A percentile compares a stretch with the other conserved stretches of the same genome.
phyloP scores from a whole-genome alignment of 371 early-diverging fungal genomes.

The Apophysomyces variabilis region DNA sequence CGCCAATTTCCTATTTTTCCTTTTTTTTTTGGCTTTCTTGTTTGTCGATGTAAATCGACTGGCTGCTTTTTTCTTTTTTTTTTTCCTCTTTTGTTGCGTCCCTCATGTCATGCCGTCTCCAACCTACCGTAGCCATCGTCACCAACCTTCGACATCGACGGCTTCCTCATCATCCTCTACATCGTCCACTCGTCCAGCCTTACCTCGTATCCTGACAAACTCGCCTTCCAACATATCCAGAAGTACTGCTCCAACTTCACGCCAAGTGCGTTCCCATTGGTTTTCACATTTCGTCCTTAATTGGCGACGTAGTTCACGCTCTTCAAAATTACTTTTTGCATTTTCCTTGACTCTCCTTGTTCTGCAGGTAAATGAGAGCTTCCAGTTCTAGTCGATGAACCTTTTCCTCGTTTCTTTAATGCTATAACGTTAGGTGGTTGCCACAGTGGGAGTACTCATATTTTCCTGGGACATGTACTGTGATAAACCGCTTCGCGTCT shows the following conservation, averaged over 20 bases:
- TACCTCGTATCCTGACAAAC: conserved; percentile 49
- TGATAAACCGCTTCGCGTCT: conserved; percentile 51
- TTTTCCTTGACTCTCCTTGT: conserved; percentile 41
- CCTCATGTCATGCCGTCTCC: conserved; percentile 19
- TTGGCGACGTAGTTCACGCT: conserved; percentile 52
- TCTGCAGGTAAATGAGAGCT: conserved; percentile 29
- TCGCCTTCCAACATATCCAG: conserved; percentile 51
- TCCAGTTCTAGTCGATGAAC: neutral
- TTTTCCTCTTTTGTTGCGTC: conserved; percentile 6
- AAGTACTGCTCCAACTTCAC: conserved; percentile 49
- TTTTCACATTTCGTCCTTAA: conserved; percentile 50
- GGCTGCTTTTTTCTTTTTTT: conserved; percentile 11
- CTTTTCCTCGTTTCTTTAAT: neutral
- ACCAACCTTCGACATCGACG: conserved; percentile 49
- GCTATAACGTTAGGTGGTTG: conserved; percentile 26
- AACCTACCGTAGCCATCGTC: conserved; percentile 47
- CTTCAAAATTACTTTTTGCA: conserved; percentile 42
- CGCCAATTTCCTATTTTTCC: neutral
- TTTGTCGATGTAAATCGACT: too few relatives aligned
- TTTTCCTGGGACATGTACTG: conserved; percentile 54
- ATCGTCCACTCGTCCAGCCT: conserved; percentile 49
- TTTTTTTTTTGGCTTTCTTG: neutral
- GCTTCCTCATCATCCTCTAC: conserved; percentile 46
- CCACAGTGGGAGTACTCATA: conserved; percentile 39
- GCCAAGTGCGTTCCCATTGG: conserved; percentile 55